A percentile compares a stretch with the other conserved stretches of the same genome.
Evolutionary conservation across 768 basidiomycete genomes (phyloP).

Genomic region (Aureoboletus auriporus): DNA sequence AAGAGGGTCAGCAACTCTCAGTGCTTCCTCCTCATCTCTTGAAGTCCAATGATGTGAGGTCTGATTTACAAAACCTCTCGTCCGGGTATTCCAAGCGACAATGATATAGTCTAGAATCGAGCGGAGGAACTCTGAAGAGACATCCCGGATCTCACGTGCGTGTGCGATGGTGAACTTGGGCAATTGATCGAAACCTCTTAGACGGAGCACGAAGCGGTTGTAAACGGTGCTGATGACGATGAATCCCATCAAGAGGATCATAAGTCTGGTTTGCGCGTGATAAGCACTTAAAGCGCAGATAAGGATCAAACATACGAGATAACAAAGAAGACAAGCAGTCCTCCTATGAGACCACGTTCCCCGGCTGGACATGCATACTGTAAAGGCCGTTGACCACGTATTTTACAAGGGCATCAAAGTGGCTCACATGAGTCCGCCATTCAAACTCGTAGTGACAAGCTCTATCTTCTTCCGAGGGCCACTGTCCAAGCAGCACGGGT

Average conservation of each 20-base stretch:
- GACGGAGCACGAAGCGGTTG: conserved; percentile 71
- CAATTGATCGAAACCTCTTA: conserved; percentile 68
- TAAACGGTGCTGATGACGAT: conserved; percentile 68
- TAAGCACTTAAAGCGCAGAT: background rate
- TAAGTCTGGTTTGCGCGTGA: conserved; percentile 37
- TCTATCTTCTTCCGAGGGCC: conserved; percentile 54
- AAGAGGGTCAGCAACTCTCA: conserved; percentile 22
- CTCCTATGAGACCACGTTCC: conserved; percentile 46
- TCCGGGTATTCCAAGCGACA: conserved; percentile 16
- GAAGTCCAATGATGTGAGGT: conserved; percentile 31
- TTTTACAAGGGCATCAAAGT: background rate
- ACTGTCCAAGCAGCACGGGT: conserved; percentile 58
- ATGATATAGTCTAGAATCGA: conserved; percentile 9
- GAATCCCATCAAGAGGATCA: conserved; percentile 59
- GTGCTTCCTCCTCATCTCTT: conserved; percentile 29
- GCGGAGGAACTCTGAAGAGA: conserved; percentile 18
- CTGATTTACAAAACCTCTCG: conserved; percentile 14
- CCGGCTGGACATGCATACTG: conserved; percentile 73
- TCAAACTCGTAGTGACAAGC: conserved; percentile 81
- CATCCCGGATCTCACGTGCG: conserved; percentile 17
- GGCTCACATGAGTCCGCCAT: conserved; percentile 75
- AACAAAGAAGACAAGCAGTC: conserved; percentile 52
- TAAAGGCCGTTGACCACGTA: background rate
- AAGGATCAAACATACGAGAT: conserved; percentile 48
- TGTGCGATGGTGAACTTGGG: conserved; percentile 50